Evolutionary conservation across 225 moss, liverwort and hornwort genomes (phyloP).

Genomic region (Marchantia polymorpha): DNA sequence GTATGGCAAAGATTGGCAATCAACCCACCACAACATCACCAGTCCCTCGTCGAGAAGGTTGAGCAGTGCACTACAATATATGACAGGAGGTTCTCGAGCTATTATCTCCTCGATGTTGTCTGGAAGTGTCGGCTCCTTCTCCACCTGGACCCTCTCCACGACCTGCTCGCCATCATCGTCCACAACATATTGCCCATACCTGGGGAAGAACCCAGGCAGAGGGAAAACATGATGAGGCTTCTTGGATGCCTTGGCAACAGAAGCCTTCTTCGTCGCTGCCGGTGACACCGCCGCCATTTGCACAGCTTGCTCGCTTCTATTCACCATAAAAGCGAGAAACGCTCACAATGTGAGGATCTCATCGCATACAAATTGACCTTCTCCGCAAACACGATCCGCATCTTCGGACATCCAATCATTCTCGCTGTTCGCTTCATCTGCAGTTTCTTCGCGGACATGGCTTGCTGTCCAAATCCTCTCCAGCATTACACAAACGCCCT

Average conservation of each 20-base stretch:
- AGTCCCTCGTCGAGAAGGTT: slow-evolving; percentile 27
- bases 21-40: slow-evolving; percentile 32
- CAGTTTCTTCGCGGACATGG: not conserved
- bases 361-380: not conserved
- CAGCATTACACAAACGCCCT: not conserved
- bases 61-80: slow-evolving; percentile 36
- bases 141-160: slow-evolving; percentile 9
- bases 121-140: slow-evolving; percentile 26
- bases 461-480: not conserved
- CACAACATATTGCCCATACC: slow-evolving; percentile 15
- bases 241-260: not conserved
- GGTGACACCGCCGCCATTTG: not conserved
- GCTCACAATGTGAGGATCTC: not conserved
- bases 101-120: slow-evolving; percentile 23
- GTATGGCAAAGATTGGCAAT: not conserved
- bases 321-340: not conserved
- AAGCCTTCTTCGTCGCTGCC: not conserved
- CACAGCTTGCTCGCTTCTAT: not conserved
- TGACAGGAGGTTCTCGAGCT: slow-evolving; percentile 21
- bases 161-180: slow-evolving; percentile 13
- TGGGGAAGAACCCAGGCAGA: slow-evolving; percentile 17
- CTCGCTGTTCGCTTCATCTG: not conserved
- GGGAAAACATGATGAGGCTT: slow-evolving; percentile 15
- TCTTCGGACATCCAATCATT: not conserved
- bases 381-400: too few species aligned